Conservation (phyloP, 768 basidiomycete species). For the Suillus clintonianus region DNA sequence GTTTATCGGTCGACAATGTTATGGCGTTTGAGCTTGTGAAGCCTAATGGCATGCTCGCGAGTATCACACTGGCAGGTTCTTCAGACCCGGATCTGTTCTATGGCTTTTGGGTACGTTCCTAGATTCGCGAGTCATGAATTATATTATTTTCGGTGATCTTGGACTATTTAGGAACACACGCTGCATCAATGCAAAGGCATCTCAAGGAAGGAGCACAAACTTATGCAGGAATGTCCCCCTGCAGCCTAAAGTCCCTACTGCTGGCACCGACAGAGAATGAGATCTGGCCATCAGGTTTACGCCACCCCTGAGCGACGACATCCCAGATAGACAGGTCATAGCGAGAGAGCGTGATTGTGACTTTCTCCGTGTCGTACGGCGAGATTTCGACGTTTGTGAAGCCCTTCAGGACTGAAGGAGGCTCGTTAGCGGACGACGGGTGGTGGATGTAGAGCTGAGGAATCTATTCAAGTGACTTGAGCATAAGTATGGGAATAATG, state of each 20-base stretch:
- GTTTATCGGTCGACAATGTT: slow-evolving; percentile 57
- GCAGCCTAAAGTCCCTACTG: slow-evolving; percentile 2
- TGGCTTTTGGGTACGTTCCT: slow-evolving; percentile 41
- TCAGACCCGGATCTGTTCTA: slow-evolving; percentile 43
- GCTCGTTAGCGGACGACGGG: slow-evolving; percentile 59
- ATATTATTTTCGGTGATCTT: no score
- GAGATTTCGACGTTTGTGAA: slow-evolving; percentile 55
- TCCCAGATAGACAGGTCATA: slow-evolving; percentile 78
- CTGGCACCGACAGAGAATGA: slow-evolving; percentile 4
- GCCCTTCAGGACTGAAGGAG: slow-evolving; percentile 64
- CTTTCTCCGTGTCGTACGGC: slow-evolving; percentile 44
- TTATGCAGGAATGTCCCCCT: background rate
- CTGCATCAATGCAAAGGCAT: slow-evolving; percentile 41
- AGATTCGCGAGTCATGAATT: no score
- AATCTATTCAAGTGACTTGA: slow-evolving; percentile 38
- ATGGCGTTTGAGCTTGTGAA: slow-evolving; percentile 57
- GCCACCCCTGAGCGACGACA: slow-evolving; percentile 64
- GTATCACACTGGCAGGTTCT: slow-evolving; percentile 33
- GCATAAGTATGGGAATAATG: slow-evolving; percentile 13
- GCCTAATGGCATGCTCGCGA: slow-evolving; percentile 46
- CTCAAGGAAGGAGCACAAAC: slow-evolving; percentile 5
- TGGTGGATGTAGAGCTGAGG: slow-evolving; percentile 71
- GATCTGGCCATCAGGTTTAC: slow-evolving; percentile 2
- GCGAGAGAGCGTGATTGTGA: slow-evolving; percentile 56
- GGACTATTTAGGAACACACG: slow-evolving; percentile 83